Conservation (phyloP, 306 rosid species). For the Cucumis sativus region Cucumber_9930_V3 NC_026655.2:5173001-5173500, state of each 20-base stretch:
- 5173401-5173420: background rate
- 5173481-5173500: background rate
- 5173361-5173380: background rate
- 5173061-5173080: conserved; percentile 7
- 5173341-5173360: background rate
- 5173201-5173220: background rate
- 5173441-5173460: background rate
- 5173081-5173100: background rate
- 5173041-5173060: background rate
- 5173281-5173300: background rate
- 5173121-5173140: background rate
- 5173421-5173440: background rate
- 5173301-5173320: background rate
- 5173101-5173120: background rate
- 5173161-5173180: background rate
- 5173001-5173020: conserved; percentile 3
- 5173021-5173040: background rate
- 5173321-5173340: background rate
- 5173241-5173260: conserved; percentile 2
- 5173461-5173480: background rate
- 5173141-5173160: background rate
- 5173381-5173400: conserved; percentile 5
- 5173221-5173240: background rate
- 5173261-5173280: background rate
- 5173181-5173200: background rate